phyloP scores from a whole-genome alignment of 2,329 filamentous ascomycete species.

The Fusarium secorum region DNA sequence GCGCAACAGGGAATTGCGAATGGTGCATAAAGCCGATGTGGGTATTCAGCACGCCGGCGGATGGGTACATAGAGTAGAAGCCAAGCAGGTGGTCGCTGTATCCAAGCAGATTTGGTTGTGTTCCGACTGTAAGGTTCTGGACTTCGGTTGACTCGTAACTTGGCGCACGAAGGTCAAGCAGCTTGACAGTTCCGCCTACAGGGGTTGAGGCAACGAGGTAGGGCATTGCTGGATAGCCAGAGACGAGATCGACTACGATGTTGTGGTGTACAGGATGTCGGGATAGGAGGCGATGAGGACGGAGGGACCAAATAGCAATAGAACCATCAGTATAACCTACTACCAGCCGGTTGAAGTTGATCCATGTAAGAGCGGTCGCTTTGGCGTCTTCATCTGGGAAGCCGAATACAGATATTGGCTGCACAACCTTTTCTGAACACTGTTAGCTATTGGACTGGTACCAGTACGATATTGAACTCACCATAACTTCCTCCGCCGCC shows the following conservation, averaged over 20 bases:
- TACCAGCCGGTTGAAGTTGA: slow-evolving; percentile 62
- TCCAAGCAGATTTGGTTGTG: slow-evolving; percentile 61
- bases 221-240: slow-evolving; percentile 64
- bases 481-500: slow-evolving; percentile 50
- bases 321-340: slow-evolving; percentile 66
- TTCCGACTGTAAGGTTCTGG: slow-evolving; percentile 57
- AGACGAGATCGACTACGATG: slow-evolving; percentile 61
- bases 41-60: slow-evolving; percentile 61
- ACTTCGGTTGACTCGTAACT: slow-evolving; percentile 63
- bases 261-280: slow-evolving; percentile 63
- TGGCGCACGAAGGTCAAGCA: slow-evolving; percentile 62
- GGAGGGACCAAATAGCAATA: slow-evolving; percentile 64
- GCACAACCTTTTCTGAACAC: slow-evolving; percentile 53
- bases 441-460: slow-evolving; percentile 31
- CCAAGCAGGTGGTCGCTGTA: slow-evolving; percentile 66
- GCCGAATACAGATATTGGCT: slow-evolving; percentile 54
- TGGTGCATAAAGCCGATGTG: slow-evolving; percentile 62
- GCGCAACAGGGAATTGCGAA: slow-evolving; percentile 60
- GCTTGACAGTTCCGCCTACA: slow-evolving; percentile 60
- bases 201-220: slow-evolving; percentile 64
- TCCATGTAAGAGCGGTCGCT: slow-evolving; percentile 63
- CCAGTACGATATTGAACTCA: slow-evolving; percentile 37
- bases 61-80: slow-evolving; percentile 61
- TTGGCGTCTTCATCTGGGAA: slow-evolving; percentile 58
- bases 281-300: slow-evolving; percentile 57